Evolutionary conservation across 495 filamentous ascomycete genomes (phyloP), one percentile per base, ranked within the genome.

Genomic region (Penicillium subrubescens): DNA sequence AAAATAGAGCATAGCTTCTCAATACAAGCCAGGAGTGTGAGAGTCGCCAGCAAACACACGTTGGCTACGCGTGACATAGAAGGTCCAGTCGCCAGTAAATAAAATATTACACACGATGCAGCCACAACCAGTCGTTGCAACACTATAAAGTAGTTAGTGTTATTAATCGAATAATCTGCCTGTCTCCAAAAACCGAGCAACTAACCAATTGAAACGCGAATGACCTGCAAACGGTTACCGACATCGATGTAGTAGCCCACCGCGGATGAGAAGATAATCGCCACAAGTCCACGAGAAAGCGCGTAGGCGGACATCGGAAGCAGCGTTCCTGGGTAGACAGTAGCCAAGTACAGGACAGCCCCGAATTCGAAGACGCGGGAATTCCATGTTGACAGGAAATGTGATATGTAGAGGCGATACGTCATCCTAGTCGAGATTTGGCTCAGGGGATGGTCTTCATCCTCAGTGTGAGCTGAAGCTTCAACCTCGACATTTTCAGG

Each of bases 311-410:
- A 72, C 56, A 66, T 64, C 5, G 75, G 68, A 43, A 75, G 66
- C 25, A 87, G 72, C 1, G 77, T 86, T 48, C 74, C 76, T 0
- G 82, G 82, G 69, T 76, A 87, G 63, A 82, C 77, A 11, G 76
- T 29, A 7, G 85, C 86, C 15, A 86, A 77, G 68, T 83, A 88
- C 14, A 86, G 75, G 27, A 86, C 82, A 7, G 82, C 81, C 33
- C 73, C 85, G 63, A 85, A 85, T 67, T 89, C 87, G 70, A 88
- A 89, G 8, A 81, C 64, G 37, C 87, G 77, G 2, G 86, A 83
- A 64, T 88, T 89, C 87, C 86, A 89, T n/a, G 86, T 87, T 5
- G 86, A 88, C 7, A 88, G 75, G 62, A 87, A 83, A 69, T 89
- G 87, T 1, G 86, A 83, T 27, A 74, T 73, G 59, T 85, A 86